Percentiles rank a stretch among this genome's conserved stretches.
These are phyloP conservation scores for Chalciporus piperatus DNA, from an alignment of 768 basidiomycete species.

Conservation along the genomic window DNA sequence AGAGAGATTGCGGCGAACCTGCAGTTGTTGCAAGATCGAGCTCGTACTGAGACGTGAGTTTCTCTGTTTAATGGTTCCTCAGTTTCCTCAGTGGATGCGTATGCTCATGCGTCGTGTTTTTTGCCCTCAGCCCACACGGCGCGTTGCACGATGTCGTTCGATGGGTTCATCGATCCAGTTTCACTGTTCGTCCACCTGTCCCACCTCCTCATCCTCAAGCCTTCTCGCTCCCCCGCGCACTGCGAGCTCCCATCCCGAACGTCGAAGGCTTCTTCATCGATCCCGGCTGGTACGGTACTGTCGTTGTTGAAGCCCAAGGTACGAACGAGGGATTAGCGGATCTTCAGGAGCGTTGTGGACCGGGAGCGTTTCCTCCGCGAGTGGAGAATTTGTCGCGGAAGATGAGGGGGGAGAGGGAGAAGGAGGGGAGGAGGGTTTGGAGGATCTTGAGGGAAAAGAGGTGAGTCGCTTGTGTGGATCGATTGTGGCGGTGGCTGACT, in stretches of 20 bases:
- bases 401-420: slow-evolving; percentile 36
- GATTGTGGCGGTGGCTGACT: not conserved
- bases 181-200: slow-evolving; percentile 56
- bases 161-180: slow-evolving; percentile 81
- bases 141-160: slow-evolving; percentile 76
- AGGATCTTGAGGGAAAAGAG: slow-evolving; percentile 77
- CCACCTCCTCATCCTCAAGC: slow-evolving; percentile 30
- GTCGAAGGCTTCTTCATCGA: slow-evolving; percentile 60
- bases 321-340: slow-evolving; percentile 83
- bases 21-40: slow-evolving; percentile 74
- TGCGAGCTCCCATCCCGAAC: slow-evolving; percentile 51
- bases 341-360: slow-evolving; percentile 69
- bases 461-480: slow-evolving; percentile 35
- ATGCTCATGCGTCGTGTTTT: slow-evolving; percentile 6
- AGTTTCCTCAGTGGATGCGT: not conserved
- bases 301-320: slow-evolving; percentile 83
- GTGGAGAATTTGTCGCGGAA: slow-evolving; percentile 37
- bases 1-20: slow-evolving; percentile 71
- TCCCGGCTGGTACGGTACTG: slow-evolving; percentile 77
- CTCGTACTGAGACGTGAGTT: slow-evolving; percentile 77
- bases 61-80: too few species aligned
- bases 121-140: slow-evolving; percentile 63
- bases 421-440: slow-evolving; percentile 56
- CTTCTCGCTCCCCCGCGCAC: slow-evolving; percentile 17
- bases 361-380: slow-evolving; percentile 62